Evolutionary conservation across 2,329 filamentous ascomycete species (phyloP).

Genomic region (Raffaelea albimanens): DNA sequence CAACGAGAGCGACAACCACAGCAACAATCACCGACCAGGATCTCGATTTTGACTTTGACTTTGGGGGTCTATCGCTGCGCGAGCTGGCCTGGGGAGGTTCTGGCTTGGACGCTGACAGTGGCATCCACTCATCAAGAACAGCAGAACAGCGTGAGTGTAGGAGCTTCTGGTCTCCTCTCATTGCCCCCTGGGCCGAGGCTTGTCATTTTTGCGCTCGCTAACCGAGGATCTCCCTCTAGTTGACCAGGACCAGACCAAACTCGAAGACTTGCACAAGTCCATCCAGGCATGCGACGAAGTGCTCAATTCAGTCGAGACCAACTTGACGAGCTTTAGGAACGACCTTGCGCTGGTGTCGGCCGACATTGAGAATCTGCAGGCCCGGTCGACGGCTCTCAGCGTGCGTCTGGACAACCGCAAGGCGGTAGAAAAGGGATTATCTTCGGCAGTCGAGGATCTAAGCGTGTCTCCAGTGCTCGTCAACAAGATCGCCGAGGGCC

Average conservation of each 20-base stretch:
- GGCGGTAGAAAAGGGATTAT: slow-evolving; percentile 78
- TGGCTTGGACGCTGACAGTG: slow-evolving; percentile 15
- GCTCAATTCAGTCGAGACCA: slow-evolving; percentile 83
- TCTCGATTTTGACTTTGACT: slow-evolving; percentile 62
- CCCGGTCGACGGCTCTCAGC: slow-evolving; percentile 73
- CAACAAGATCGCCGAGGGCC: slow-evolving; percentile 75
- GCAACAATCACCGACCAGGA: slow-evolving; percentile 34
- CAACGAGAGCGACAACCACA: no score
- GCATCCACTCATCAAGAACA: slow-evolving; percentile 46
- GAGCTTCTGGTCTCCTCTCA: no score
- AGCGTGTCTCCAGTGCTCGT: slow-evolving; percentile 79
- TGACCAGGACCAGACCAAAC: slow-evolving; percentile 72
- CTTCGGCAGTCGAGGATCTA: slow-evolving; percentile 83
- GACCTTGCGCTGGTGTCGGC: slow-evolving; percentile 87
- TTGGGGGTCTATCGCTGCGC: slow-evolving; percentile 65
- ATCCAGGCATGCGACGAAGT: slow-evolving; percentile 90
- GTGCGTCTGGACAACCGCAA: slow-evolving; percentile 81
- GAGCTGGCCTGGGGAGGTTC: slow-evolving; percentile 48
- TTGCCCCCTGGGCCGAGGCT: no score
- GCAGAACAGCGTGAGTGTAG: slow-evolving; percentile 59
- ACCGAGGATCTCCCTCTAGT: slow-evolving; percentile 33
- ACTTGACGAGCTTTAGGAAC: slow-evolving; percentile 84
- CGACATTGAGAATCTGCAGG: slow-evolving; percentile 89
- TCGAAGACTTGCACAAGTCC: slow-evolving; percentile 82
- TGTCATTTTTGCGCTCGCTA: slow-evolving; percentile 9